Conservation (phyloP, 2,329 filamentous ascomycete genomes). For the Paecilomyces fulvus region DNA sequence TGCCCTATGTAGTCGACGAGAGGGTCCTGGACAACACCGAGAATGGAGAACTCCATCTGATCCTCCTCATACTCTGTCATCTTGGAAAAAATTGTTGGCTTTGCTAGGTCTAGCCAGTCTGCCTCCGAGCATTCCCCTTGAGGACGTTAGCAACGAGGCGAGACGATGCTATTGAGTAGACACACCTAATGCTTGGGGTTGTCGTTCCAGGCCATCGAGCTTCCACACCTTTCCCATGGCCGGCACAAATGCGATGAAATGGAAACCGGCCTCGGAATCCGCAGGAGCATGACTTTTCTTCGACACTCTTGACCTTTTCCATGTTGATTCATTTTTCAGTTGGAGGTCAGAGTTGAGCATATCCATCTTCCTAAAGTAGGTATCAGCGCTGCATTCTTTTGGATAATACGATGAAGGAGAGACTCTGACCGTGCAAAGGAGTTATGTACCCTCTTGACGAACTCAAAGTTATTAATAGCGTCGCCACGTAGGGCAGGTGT, state of each 20-base stretch:
- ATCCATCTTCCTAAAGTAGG: conserved; percentile 55
- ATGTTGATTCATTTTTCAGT: conserved; percentile 41
- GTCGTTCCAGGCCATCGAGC: conserved; percentile 71
- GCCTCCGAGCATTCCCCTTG: conserved; percentile 34
- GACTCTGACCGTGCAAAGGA: conserved; percentile 68
- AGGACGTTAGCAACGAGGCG: conserved; percentile 7
- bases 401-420: not conserved
- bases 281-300: conserved; percentile 37
- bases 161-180: not conserved
- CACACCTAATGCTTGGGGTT: conserved; percentile 57
- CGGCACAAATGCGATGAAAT: conserved; percentile 86
- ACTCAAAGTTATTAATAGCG: conserved; percentile 62
- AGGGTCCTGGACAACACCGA: conserved; percentile 65
- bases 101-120: conserved; percentile 61
- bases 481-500: conserved; percentile 67
- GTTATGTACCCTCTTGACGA: conserved; percentile 77
- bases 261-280: conserved; percentile 59
- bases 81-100: conserved; percentile 55
- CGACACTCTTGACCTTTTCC: conserved; percentile 21
- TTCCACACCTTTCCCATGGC: conserved; percentile 71
- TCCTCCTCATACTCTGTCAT: conserved; percentile 60
- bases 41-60: conserved; percentile 65
- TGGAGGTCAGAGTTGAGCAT: conserved; percentile 63
- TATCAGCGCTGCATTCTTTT: not conserved
- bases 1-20: conserved; percentile 39